phyloP scores from a whole-genome alignment of 2,329 filamentous ascomycete species.

The Penicillium griseofulvum region DNA sequence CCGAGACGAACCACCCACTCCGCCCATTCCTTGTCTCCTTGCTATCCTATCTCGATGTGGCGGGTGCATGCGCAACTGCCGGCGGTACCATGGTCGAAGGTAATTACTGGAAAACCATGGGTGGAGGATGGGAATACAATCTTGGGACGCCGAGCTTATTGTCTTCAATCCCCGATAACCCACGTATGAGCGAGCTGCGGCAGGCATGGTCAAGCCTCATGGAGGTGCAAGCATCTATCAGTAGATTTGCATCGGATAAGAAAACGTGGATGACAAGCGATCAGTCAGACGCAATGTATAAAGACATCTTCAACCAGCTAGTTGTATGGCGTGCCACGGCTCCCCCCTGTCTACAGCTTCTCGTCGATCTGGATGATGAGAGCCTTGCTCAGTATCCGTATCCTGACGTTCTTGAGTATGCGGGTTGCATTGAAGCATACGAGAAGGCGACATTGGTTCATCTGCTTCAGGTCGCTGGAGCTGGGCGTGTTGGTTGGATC shows the following conservation, averaged over 20 bases:
- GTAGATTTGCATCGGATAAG: constrained; percentile 34
- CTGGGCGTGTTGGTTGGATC: constrained; percentile 28
- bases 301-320: constrained; percentile 28
- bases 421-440: constrained; percentile 37
- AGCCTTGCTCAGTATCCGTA: constrained; percentile 28
- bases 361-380: constrained; percentile 30
- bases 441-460: constrained; percentile 39
- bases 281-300: constrained; percentile 32
- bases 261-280: constrained; percentile 27
- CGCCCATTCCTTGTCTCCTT: constrained; percentile 40
- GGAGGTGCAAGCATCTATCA: constrained; percentile 35
- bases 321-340: constrained; percentile 32
- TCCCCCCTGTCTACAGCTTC: constrained; percentile 27
- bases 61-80: constrained; percentile 39
- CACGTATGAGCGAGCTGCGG: constrained; percentile 27
- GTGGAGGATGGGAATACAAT: constrained; percentile 40
- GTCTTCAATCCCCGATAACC: constrained; percentile 20
- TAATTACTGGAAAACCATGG: constrained; percentile 41
- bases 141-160: constrained; percentile 33
- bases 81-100: constrained; percentile 39
- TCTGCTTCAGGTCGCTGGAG: constrained; percentile 33
- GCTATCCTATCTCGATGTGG: constrained; percentile 42
- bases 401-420: constrained; percentile 34
- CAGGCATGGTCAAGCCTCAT: constrained; percentile 35
- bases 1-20: constrained; percentile 35